Evolutionary conservation across 2,329 filamentous ascomycete genomes (phyloP).

Genomic region (Pseudogymnoascus sp.): DNA sequence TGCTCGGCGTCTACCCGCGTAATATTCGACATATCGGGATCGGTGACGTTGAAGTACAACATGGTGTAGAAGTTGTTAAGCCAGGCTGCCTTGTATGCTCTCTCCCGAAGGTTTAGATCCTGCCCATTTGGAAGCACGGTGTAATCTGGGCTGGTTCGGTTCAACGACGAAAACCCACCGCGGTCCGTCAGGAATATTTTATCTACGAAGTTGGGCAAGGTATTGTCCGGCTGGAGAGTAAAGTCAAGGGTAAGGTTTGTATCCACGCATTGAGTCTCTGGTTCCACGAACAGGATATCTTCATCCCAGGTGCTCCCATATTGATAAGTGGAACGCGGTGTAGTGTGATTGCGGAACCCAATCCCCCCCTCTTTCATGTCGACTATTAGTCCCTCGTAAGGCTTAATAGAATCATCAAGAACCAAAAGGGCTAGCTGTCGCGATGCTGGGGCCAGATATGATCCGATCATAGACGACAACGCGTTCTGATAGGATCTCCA

Average conservation of each 20-base stretch:
- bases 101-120: slow-evolving; percentile 26
- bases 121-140: slow-evolving; percentile 31
- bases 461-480: slow-evolving; percentile 11
- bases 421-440: slow-evolving; percentile 16
- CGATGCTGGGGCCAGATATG: slow-evolving; percentile 27
- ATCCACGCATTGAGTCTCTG: slow-evolving; percentile 37
- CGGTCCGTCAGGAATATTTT: slow-evolving; percentile 33
- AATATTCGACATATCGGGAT: slow-evolving; percentile 11
- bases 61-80: slow-evolving; percentile 35
- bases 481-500: slow-evolving; percentile 28
- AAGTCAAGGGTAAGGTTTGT: slow-evolving; percentile 39
- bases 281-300: slow-evolving; percentile 41
- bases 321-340: slow-evolving; percentile 23
- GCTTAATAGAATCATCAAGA: slow-evolving; percentile 12
- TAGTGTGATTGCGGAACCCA: slow-evolving; percentile 40
- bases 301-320: slow-evolving; percentile 39
- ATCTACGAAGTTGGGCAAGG: not conserved
- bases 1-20: slow-evolving; percentile 16
- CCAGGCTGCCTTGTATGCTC: slow-evolving; percentile 40
- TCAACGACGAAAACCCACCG: slow-evolving; percentile 38
- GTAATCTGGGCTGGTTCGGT: slow-evolving; percentile 28
- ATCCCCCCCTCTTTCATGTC: slow-evolving; percentile 36
- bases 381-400: slow-evolving; percentile 39
- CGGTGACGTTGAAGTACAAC: slow-evolving; percentile 35
- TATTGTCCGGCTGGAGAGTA: slow-evolving; percentile 20